Evolutionary conservation across 441 rosid species (phyloP).

Genomic region (Adansonia rubrostipa): DNA sequence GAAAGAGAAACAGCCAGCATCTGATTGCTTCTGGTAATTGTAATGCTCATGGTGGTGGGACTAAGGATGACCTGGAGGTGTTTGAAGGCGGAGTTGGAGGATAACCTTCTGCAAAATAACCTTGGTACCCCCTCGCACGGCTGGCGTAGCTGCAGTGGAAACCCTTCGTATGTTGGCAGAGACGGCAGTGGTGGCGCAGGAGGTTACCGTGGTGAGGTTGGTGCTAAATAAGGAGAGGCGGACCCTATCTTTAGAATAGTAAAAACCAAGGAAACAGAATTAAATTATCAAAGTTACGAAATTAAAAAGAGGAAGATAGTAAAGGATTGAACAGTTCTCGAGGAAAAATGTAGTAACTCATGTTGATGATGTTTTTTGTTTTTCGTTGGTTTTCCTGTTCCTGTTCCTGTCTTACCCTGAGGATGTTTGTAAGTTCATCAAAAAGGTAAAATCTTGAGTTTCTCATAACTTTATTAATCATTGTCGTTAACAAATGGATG

Average conservation of each 20-base stretch:
- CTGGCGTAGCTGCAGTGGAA: conserved; percentile 44
- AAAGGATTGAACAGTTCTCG: conserved; percentile 32
- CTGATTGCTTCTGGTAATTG: conserved; percentile 54
- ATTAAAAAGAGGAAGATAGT: neutral
- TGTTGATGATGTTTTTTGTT: conserved; percentile 13
- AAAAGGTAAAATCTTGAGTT: neutral
- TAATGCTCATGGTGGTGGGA: conserved; percentile 55
- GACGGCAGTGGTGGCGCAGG: conserved; percentile 56
- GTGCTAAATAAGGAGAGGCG: conserved; percentile 50
- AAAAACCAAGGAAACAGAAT: neutral
- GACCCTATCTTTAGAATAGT: conserved; percentile 41
- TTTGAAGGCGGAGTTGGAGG: conserved; percentile 49
- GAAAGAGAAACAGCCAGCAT: conserved; percentile 60
- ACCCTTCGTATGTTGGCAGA: conserved; percentile 54
- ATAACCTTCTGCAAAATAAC: conserved; percentile 69
- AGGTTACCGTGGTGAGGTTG: conserved; percentile 53
- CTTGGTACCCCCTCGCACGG: conserved; percentile 84
- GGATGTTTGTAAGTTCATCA: neutral
- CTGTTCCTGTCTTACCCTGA: neutral
- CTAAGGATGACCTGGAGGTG: conserved; percentile 42
- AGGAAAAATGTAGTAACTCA: conserved; percentile 72
- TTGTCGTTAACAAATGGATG: too few relatives aligned
- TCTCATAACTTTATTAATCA: too few relatives aligned
- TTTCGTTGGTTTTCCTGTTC: too few relatives aligned
- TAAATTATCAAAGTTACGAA: neutral